Evolutionary conservation across 768 basidiomycete species (phyloP), one percentile per base, ranked within the genome.

Genomic region (Saitozyma podzolica): DNA sequence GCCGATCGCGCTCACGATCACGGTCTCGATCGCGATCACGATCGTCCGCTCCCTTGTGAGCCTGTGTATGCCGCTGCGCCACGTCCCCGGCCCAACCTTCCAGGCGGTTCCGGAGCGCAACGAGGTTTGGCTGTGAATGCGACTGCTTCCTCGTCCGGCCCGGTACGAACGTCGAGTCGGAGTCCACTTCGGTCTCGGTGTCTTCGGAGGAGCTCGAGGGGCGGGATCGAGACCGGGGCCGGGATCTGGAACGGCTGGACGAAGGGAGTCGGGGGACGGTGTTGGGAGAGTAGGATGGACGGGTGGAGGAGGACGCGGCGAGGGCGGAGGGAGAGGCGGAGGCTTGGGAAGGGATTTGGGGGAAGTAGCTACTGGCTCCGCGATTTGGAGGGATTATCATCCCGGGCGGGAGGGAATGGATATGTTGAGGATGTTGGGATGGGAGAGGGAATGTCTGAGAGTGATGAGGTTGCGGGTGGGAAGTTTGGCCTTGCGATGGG

Each of bases 71-170:
- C 11, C 50, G 47, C 14, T 50, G 43, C 8, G 67, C 67, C 10
- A 68, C 67, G 48, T 61, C 64, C 20, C 62, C 67, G n/a, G 62
- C 70, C 70, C 70, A 72, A 14, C 69, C 69, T 50, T 64, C 65
- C 13, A 67, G 45, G 19, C 62, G 48, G 50, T 61, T 60, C 19
- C 70, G 53, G 17, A 72, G 29, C 20, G 62, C 64, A n/a, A 56
- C 54, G 13, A 72, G 42, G 58, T 72, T 64, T 4, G 70, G 70
- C 52, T 72, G 70, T 9, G 66, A 68, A 3, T 47, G 55, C 5
- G 63, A 62, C 16, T 65, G 60, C 40, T 56, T 49, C 29, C 42
- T 67, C 9, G 49, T 59, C 8, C 70, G 54, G 9, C 63, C 57
- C 0, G 70, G 70, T 6, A 68, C 67, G 43, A 68, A 63, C 0